Evolutionary conservation across 108 stramenopile species (phyloP).

Genomic region (Mediolabrus comicus): DNA sequence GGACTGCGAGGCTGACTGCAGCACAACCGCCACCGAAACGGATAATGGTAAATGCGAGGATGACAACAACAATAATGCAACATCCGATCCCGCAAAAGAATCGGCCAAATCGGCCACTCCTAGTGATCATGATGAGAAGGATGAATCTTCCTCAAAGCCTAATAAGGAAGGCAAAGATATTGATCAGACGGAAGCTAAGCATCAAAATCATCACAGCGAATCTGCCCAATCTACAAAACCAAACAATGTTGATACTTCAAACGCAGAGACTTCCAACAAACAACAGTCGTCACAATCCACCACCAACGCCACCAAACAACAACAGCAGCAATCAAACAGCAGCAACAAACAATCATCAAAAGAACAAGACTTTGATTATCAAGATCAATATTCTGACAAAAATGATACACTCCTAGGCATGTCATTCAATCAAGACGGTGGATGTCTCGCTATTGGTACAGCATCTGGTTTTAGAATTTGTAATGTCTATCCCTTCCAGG

Average conservation of each 20-base stretch:
- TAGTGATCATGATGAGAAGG: too few species aligned
- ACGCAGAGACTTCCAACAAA: neutral
- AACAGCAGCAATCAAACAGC: neutral
- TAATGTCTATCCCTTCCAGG: constrained; percentile 92
- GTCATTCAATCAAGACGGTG: constrained; percentile 88
- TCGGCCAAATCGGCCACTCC: neutral
- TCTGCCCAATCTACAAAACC: too few species aligned
- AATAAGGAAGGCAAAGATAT: too few species aligned
- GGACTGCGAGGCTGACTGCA: neutral
- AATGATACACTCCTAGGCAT: constrained; percentile 63
- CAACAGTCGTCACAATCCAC: neutral
- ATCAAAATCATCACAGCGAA: too few species aligned
- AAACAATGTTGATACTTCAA: neutral
- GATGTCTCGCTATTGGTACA: constrained; percentile 89
- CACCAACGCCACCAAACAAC: neutral
- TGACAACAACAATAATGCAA: neutral
- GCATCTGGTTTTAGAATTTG: constrained; percentile 94
- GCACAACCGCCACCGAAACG: neutral
- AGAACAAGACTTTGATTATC: neutral
- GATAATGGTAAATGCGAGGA: neutral
- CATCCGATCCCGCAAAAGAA: neutral
- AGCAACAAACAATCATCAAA: neutral
- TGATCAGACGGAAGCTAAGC: too few species aligned
- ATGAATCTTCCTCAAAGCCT: too few species aligned
- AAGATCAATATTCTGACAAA: constrained; percentile 18